Percentiles rank a stretch among this genome's conserved stretches.
Evolutionary conservation across 1,139 yeast genomes (phyloP).

Genomic region (Saccharomycopsis crataegensis): DNA sequence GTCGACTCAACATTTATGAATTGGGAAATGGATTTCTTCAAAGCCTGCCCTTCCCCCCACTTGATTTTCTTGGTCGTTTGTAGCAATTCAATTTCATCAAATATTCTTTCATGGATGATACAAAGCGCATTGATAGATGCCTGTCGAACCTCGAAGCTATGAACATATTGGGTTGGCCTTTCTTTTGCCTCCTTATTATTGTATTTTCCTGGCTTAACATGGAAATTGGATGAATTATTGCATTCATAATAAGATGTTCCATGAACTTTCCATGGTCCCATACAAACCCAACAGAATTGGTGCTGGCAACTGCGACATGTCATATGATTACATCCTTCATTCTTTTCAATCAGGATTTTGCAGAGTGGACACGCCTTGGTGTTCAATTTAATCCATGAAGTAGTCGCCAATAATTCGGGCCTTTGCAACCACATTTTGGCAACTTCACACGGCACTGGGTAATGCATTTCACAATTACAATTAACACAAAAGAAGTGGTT

Average conservation of each 20-base stretch:
- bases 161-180: constrained; percentile 60
- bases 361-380: constrained; percentile 75
- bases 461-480: constrained; percentile 73
- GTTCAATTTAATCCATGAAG: constrained; percentile 82
- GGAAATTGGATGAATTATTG: constrained; percentile 44
- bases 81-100: constrained; percentile 54
- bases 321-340: constrained; percentile 98
- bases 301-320: constrained; percentile 67
- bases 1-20: constrained; percentile 67
- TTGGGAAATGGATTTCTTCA: constrained; percentile 62
- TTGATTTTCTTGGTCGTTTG: constrained; percentile 60
- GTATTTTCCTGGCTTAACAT: constrained; percentile 29
- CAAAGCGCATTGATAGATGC: constrained; percentile 70
- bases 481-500: constrained; percentile 73
- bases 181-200: constrained; percentile 33
- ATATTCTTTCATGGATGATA: constrained; percentile 53
- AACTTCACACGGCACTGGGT: constrained; percentile 73
- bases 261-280: constrained; percentile 72
- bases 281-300: constrained; percentile 94
- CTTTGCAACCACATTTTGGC: constrained; percentile 70
- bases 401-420: constrained; percentile 83
- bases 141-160: constrained; percentile 74
- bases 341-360: constrained; percentile 54
- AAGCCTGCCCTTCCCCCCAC: constrained; percentile 87
- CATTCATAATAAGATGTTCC: constrained; percentile 62